Evolutionary conservation across 2,329 filamentous ascomycete species (phyloP).

Genomic region (Sarocladium kiliense): DNA sequence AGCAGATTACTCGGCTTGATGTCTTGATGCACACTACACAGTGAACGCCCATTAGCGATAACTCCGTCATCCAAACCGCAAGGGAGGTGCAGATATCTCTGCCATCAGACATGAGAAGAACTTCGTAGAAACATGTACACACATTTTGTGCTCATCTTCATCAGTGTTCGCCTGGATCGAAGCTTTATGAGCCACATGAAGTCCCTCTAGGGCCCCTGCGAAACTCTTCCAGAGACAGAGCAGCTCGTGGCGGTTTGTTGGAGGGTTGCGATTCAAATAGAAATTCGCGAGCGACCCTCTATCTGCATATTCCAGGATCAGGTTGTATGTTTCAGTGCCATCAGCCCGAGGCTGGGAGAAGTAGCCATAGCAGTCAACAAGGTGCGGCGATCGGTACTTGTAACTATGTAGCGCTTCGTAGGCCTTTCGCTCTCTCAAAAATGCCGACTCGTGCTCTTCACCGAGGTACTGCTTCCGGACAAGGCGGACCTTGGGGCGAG

Average conservation of each 20-base stretch:
- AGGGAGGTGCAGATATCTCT: neutral
- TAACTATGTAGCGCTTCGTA: constrained; percentile 6
- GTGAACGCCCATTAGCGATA: neutral
- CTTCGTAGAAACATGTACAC: too few relatives aligned
- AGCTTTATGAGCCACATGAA: neutral
- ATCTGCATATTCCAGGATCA: constrained; percentile 10
- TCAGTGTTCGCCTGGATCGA: too few relatives aligned
- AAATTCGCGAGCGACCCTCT: constrained; percentile 9
- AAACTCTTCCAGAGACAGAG: constrained; percentile 10
- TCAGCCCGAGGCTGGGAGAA: constrained; percentile 3
- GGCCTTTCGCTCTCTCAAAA: constrained; percentile 8
- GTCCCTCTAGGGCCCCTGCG: constrained; percentile 5
- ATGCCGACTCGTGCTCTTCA: neutral
- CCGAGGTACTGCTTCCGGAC: constrained; percentile 6
- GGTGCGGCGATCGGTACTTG: neutral
- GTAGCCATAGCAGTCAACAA: constrained; percentile 11
- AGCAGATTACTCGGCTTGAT: constrained; percentile 14
- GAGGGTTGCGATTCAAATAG: neutral
- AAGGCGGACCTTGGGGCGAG: neutral
- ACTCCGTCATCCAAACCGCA: neutral
- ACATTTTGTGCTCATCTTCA: neutral
- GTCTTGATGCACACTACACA: constrained; percentile 13
- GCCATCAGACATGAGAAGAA: neutral
- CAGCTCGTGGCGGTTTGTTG: neutral
- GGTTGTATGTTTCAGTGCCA: constrained; percentile 9